These are phyloP conservation scores for Uncinocarpus reesii DNA, from an alignment of 2,329 filamentous ascomycete species.

Conservation along the genomic window DNA sequence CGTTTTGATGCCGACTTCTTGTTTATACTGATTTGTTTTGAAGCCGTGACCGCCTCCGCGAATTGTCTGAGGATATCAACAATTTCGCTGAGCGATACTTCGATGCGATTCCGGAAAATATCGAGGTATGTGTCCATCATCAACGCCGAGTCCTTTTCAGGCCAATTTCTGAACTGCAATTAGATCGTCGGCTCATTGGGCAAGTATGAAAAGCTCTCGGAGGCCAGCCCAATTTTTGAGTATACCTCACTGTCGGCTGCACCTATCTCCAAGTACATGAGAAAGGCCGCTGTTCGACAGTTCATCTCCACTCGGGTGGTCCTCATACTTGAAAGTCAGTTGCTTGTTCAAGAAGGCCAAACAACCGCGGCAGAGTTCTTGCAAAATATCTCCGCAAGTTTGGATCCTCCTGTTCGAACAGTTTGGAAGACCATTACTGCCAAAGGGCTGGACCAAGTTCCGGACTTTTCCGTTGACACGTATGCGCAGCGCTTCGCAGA, in stretches of 20 bases:
- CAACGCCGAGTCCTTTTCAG: too few species aligned
- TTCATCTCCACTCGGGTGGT: not conserved
- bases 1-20: too few species aligned
- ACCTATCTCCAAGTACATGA: not conserved
- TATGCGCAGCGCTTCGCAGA: not conserved
- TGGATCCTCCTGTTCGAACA: not conserved
- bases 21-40: too few species aligned
- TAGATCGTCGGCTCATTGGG: too few species aligned
- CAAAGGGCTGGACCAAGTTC: slow-evolving; percentile 1
- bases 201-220: not conserved
- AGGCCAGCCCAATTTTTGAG: slow-evolving; percentile 10
- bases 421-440: slow-evolving; percentile 11
- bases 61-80: too few species aligned
- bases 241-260: slow-evolving; percentile 1
- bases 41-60: too few species aligned
- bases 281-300: slow-evolving; percentile 7
- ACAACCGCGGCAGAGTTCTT: not conserved
- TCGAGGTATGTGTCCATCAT: too few species aligned
- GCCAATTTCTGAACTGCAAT: not conserved
- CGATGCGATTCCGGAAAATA: too few species aligned
- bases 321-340: not conserved
- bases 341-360: not conserved
- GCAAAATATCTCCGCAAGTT: not conserved
- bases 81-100: too few species aligned
- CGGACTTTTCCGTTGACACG: not conserved